Evolutionary conservation across 768 basidiomycete species (phyloP), one percentile per base, ranked within the genome.

Genomic region (Lactarius pseudohatsudake): DNA sequence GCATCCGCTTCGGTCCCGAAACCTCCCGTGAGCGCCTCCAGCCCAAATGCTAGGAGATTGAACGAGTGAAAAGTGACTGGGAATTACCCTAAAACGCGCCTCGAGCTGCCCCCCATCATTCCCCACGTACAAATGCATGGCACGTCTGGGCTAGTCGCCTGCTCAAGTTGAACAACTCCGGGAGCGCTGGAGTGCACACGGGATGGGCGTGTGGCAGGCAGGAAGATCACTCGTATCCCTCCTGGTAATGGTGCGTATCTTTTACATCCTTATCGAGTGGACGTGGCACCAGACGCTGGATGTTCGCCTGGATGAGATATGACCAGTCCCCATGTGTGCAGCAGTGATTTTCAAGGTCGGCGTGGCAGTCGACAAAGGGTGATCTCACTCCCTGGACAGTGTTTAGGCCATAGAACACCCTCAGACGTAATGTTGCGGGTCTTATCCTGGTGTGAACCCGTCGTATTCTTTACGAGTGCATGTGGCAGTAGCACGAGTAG

Each of bases 381-480:
- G 61, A 30, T 65, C 71, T 72, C 54, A 60, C 77, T 72, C 54
- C 75, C 43, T 77, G 77, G 16, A 71, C 81, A 9, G 79, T 82
- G 0, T 82, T 81, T 70, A 53, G 50, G 26, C 50, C 50, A 53
- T 53, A 53, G 56, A 57, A 22, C 22, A 26, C 13, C 26, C 50
- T 45, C 43, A 45, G 20, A 53, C 50, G 50, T 53, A 53, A 53
- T 53, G 50, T 53, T 53, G 11, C 50, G 50, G 26, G 50, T 53
- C 50, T 53, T 26, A 53, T 53, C 50, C 50, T 53, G 50, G 50
- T 53, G 50, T 53, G 50, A 6, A 53, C 22, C 50, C n/a, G 22
- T 53, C 22, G 50, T 53, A 26, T 22, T 26, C 50, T 53, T 53
- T 53, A 53, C 50, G 50, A 28, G 26, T 53, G 22, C 2, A 16